Evolutionary conservation across 176 grass and related monocot genomes (phyloP).

Genomic region (Dactylis glomerata): DNA sequence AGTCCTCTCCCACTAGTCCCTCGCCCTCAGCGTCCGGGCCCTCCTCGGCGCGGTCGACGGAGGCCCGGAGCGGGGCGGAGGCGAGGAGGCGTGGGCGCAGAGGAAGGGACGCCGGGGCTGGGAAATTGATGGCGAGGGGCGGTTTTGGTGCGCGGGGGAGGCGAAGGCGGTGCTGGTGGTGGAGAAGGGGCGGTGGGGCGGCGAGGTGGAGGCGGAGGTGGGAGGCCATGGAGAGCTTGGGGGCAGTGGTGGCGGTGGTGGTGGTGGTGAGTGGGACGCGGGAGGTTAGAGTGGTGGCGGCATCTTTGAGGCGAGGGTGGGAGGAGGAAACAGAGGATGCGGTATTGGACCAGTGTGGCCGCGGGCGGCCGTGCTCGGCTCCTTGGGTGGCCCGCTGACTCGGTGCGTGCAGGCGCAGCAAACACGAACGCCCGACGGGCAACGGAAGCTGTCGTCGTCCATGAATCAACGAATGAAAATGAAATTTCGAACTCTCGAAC

Average conservation of each 20-base stretch:
- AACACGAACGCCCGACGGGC: neutral
- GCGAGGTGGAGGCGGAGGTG: slow-evolving; percentile 48
- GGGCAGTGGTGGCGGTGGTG: neutral
- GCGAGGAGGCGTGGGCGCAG: neutral
- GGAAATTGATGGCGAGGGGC: neutral
- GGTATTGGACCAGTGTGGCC: slow-evolving; percentile 24
- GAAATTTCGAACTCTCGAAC: neutral
- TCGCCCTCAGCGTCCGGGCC: neutral
- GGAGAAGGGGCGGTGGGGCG: slow-evolving; percentile 24
- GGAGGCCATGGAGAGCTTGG: slow-evolving; percentile 31
- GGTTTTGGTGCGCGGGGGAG: neutral
- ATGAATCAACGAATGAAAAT: neutral
- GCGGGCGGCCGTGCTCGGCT: neutral
- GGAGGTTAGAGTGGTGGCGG: neutral
- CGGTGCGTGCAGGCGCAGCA: neutral
- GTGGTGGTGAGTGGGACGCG: neutral
- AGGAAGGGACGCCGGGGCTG: neutral
- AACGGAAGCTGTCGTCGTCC: neutral
- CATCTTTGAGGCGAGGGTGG: slow-evolving; percentile 27
- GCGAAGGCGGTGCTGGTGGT: slow-evolving; percentile 1
- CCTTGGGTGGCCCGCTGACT: neutral
- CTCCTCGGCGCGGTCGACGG: slow-evolving; percentile 29
- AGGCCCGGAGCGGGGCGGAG: neutral
- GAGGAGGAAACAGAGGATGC: slow-evolving; percentile 34
- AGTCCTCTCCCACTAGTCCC: slow-evolving; percentile 62